Evolutionary conservation across 768 basidiomycete genomes (phyloP), one percentile per base, ranked within the genome.

Genomic region (Lactarius psammicola): DNA sequence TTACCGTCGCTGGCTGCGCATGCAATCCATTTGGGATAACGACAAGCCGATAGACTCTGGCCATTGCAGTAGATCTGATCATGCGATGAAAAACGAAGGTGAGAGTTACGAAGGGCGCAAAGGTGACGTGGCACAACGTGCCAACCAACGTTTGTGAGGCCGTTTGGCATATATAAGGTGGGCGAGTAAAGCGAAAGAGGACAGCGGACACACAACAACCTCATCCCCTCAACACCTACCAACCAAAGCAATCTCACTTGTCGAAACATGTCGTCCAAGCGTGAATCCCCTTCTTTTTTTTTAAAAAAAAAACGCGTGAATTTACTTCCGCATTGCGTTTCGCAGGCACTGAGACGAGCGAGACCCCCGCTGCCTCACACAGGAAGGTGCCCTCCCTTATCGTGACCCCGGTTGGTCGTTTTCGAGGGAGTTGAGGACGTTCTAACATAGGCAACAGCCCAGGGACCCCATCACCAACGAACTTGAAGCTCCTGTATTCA

Each of bases 261-360:
- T 58, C 53, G 36, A 66, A 40, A 58, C 11, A 67, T 67, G 66
- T n/a, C 66, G 8, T 10, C 23, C 38, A 62, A 62, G 51, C 57
- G 66, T 59, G n/a, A n/a, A n/a, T n/a, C n/a, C n/a, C n/a, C n/a
- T n/a, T n/a, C n/a, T n/a, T n/a, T n/a, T n/a, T n/a, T n/a, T n/a
- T n/a, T n/a, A n/a, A n/a, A n/a, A n/a, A n/a, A n/a, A n/a, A n/a
- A n/a, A n/a, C n/a, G n/a, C n/a, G n/a, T n/a, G 53, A 59, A 51
- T 62, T 30, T 15, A n/a, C 57, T 49, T 46, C 46, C 9, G 23
- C 61, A 15, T 23, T 15, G 30, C 23, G 23, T 34, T 17, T 30
- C 20, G n/a, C 31, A 59, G 57, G 34, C 59, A 31, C 26, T 15
- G 28, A 53, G 20, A 30, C 6, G 54, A 56, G 56, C 38, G 57